Evolutionary conservation across 495 filamentous ascomycete genomes (phyloP), one percentile per base, ranked within the genome.

Genomic region (Penicillium waksmanii): DNA sequence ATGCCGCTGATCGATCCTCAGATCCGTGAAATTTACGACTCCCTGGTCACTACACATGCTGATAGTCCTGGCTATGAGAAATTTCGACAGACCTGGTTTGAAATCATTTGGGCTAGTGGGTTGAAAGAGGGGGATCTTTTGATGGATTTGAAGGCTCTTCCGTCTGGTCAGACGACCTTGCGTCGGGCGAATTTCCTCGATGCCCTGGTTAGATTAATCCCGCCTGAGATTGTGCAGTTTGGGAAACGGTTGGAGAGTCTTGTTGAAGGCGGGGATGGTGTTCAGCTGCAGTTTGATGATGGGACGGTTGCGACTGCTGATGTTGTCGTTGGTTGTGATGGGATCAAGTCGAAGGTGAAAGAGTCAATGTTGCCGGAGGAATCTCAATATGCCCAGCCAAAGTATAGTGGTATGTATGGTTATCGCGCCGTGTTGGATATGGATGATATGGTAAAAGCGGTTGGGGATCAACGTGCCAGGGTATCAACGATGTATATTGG

Each of bases 401-500:
- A 63, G n/a, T 85, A 79, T 57, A 77, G 77, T 36, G 77, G 76
- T 1, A 82, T 82, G 68, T 83, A 82, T 68, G 80, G 74, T 3
- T 87, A 87, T 60, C 79, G 85, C 9, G 83, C 82, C 6, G 73
- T 87, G 43, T 64, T 89, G 9, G 82, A 85, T n/a, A 87, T 86
- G 76, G 82, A 82, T 18, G 74, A 81, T 13, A 83, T 85, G 48
- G 74, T 82, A 13, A 56, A 73, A 11, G 70, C 78, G 10, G 65
- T 87, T 21, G 85, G 85, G 42, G 80, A 84, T 12, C 74, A 77
- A 47, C 56, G 75, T 0, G 80, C 82, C 0, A 61, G 70, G 17
- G 85, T 85, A n/a, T 73, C 74, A 27, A 79, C 82, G 34, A 66
- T 85, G 53, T 84, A 86, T 64, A 64, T 89, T 53, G 87, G 87